These are phyloP conservation scores for Mycogone perniciosa DNA, from an alignment of 2,329 filamentous ascomycete species.

Conservation along the genomic window DNA sequence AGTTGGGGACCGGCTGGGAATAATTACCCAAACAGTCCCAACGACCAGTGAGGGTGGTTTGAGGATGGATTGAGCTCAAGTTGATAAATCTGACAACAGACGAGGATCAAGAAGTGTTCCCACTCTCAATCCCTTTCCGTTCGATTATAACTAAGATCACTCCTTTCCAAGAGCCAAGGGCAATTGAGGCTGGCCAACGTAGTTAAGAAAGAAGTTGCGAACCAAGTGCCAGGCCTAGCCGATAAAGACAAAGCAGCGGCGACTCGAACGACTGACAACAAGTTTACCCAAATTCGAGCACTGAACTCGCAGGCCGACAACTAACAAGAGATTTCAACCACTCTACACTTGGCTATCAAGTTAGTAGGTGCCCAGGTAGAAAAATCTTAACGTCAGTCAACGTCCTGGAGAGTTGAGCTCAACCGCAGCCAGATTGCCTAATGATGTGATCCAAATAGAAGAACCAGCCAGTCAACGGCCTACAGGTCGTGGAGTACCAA, in stretches of 20 bases:
- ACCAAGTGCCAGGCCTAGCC: too few relatives aligned
- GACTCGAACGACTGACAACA: neutral
- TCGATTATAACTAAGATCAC: too few relatives aligned
- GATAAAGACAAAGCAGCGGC: neutral
- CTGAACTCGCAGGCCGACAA: neutral
- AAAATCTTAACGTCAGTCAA: neutral
- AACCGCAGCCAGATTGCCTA: neutral
- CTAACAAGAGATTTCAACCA: neutral
- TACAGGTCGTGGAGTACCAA: neutral
- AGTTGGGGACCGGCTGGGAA: constrained; percentile 27
- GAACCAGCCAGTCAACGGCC: neutral
- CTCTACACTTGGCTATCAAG: neutral
- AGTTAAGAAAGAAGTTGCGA: too few relatives aligned
- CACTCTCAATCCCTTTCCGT: neutral
- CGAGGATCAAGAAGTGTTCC: neutral
- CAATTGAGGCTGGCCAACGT: too few relatives aligned
- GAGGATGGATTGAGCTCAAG: constrained; percentile 1
- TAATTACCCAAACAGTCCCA: constrained; percentile 31
- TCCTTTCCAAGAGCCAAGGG: too few relatives aligned
- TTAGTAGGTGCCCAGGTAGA: neutral
- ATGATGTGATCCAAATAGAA: neutral
- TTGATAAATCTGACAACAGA: neutral
- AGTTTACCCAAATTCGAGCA: neutral
- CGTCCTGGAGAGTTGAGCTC: neutral
- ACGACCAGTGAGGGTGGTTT: neutral